These are phyloP conservation scores for Aleurites moluccanus DNA, from an alignment of 441 rosid species.

Conservation along the genomic window DNA sequence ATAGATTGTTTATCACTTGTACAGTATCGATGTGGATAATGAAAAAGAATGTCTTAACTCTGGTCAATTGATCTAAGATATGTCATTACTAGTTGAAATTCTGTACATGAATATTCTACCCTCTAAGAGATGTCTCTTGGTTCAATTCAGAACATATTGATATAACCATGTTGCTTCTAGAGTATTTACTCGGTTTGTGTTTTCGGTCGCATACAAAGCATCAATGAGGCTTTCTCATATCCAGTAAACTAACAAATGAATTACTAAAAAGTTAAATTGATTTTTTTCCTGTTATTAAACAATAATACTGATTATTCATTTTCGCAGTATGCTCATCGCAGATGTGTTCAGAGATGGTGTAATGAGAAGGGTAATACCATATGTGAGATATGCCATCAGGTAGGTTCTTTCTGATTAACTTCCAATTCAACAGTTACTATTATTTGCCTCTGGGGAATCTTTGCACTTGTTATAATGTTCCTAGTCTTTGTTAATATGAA, in stretches of 20 bases:
- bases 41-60: no score
- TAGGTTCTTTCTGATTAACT: neutral
- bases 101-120: neutral
- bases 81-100: neutral
- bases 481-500: neutral
- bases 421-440: neutral
- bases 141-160: neutral
- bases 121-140: neutral
- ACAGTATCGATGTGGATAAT: neutral
- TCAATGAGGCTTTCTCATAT: neutral
- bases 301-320: constrained; percentile 4
- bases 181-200: neutral
- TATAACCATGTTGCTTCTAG: neutral
- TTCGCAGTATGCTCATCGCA: constrained; percentile 76
- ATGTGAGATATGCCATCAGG: constrained; percentile 93
- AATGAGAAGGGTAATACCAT: constrained; percentile 76
- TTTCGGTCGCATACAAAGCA: neutral
- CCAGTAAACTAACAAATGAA: neutral
- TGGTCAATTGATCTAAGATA: no score
- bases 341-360: constrained; percentile 91
- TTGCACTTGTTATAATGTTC: neutral
- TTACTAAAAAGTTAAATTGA: neutral
- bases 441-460: neutral
- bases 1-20: neutral
- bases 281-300: constrained; percentile 3